Base-by-base conservation (phyloP, 495 filamentous ascomycete species). In the Xylaria cubensis region DNA sequence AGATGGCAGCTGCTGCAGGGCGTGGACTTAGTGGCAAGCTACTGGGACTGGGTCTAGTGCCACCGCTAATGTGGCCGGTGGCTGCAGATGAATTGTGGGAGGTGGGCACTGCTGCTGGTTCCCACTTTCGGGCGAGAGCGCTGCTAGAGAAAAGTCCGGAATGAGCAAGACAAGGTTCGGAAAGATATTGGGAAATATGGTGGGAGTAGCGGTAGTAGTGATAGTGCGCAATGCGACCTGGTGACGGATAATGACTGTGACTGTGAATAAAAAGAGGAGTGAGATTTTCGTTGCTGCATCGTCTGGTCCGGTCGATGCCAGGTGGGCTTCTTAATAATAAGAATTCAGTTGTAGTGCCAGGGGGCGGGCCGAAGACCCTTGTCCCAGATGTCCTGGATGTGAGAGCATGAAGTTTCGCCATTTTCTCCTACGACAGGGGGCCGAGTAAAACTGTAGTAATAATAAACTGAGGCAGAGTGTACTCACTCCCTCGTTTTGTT, bases 81-180 rank as follows among this genome's bases (percentile, higher is more conserved):
- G 50, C 63, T 72, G 71, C 71, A 73, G 71, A 15, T 21, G 56
- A 44, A 34, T 13, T 26, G 71, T 41, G 34, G 64, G 44, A 50
- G 55, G 67, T 72, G 74, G 55, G 58, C 51, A 8, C 36, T 39
- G 59, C n/a, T 64, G 71, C 72, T 29, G 74, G 48, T 72, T 77
- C 70, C 75, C 77, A 71, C 70, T 76, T 76, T 75, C 71, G 77
- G 77, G 73, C 77, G 73, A 74, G 74, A 73, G 73, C 74, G 77
- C 69, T 75, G 69, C 75, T 77, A 76, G 77, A 77, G 74, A 77
- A 79, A 76, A 68, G 77, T 65, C 77, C 77, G 75, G 75, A 71
- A 77, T 69, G 71, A 73, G 74, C 74, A 65, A 61, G 75, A 77
- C 76, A 74, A 75, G 77, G 77, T 77, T 79, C 73, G 71, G 75